phyloP scores from a whole-genome alignment of 257 asterid genomes.

The Gynochthodes officinalis region DNA sequence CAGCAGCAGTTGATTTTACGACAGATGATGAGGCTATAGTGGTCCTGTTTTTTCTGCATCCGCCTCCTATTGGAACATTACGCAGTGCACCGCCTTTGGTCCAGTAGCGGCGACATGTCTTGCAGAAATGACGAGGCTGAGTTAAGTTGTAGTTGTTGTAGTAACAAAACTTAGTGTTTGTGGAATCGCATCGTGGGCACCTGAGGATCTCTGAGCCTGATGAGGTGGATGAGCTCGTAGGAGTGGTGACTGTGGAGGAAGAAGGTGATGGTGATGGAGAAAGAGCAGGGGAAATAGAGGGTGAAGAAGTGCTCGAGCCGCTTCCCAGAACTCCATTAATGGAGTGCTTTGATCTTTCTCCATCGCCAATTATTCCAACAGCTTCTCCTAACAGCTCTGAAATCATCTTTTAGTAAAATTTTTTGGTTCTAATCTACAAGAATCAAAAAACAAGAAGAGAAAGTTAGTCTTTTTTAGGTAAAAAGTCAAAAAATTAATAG shows the following conservation, averaged over 20 bases:
- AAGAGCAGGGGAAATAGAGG: conserved; percentile 28
- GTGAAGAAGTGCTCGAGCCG: conserved; percentile 24
- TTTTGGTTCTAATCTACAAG: conserved; percentile 24
- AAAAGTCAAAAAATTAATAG: no score
- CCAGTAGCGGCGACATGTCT: conserved; percentile 93
- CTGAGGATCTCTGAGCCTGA: conserved; percentile 39
- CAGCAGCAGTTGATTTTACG: conserved; percentile 35
- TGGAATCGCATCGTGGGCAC: conserved; percentile 82
- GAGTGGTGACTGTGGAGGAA: conserved; percentile 20
- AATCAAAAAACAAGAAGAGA: conserved; percentile 23
- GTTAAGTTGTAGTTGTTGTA: conserved; percentile 92
- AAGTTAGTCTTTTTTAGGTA: conserved; percentile 16
- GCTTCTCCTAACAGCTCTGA: conserved; percentile 61
- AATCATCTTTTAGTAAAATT: conserved; percentile 45
- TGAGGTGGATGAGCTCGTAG: conserved; percentile 22
- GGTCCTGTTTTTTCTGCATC: conserved; percentile 70
- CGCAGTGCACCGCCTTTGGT: conserved; percentile 88
- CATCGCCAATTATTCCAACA: conserved; percentile 34
- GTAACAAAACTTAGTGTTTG: conserved; percentile 81
- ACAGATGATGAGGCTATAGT: conserved; percentile 29
- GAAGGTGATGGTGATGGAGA: conserved; percentile 30
- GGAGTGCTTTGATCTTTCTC: conserved; percentile 39
- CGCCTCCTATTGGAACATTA: conserved; percentile 88
- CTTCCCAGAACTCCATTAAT: conserved; percentile 16
- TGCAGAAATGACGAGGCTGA: conserved; percentile 92